Conservation (phyloP, 306 rosid genomes). For the Begonia masoniana region DNA sequence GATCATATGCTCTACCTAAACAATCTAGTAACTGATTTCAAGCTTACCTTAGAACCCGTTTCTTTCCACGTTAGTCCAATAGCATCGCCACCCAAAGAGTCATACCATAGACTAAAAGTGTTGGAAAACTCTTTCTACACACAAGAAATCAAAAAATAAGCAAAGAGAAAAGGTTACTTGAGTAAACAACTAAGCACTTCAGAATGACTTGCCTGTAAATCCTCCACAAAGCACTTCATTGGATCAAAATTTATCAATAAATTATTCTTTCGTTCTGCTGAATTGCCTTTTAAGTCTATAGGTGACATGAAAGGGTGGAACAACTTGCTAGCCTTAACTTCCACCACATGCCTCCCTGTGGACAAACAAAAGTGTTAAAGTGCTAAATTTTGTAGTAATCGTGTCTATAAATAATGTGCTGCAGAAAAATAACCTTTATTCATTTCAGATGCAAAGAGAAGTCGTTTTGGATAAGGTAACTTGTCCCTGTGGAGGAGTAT, state of each 20-base stretch:
- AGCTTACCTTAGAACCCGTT: conserved; percentile 47
- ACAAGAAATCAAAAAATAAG: conserved; percentile 9
- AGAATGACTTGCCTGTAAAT: conserved; percentile 57
- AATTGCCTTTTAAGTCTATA: conserved; percentile 47
- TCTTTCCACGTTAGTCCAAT: conserved; percentile 79
- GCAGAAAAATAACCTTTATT: conserved; percentile 29
- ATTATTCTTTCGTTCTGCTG: conserved; percentile 46
- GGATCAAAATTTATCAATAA: conserved; percentile 81
- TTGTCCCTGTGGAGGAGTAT: conserved; percentile 77
- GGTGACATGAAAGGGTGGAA: conserved; percentile 67
- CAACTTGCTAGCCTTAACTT: conserved; percentile 49
- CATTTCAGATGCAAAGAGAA: conserved; percentile 76
- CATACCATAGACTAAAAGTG: conserved; percentile 73
- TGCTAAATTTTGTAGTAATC: conserved; percentile 1
- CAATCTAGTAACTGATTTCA: neutral
- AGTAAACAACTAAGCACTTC: conserved; percentile 6
- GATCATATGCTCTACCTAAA: too few species aligned
- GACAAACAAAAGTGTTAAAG: conserved; percentile 3
- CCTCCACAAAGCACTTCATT: conserved; percentile 47
- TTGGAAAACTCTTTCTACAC: conserved; percentile 50
- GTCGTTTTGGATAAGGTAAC: conserved; percentile 76
- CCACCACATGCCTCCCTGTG: conserved; percentile 50
- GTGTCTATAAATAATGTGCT: too few species aligned
- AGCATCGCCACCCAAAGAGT: conserved; percentile 88
- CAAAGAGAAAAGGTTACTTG: neutral